A percentile compares a stretch with the other conserved stretches of the same genome.
Conservation (phyloP, 495 filamentous ascomycete species). For the Staphylotrichum tortipilum region DNA sequence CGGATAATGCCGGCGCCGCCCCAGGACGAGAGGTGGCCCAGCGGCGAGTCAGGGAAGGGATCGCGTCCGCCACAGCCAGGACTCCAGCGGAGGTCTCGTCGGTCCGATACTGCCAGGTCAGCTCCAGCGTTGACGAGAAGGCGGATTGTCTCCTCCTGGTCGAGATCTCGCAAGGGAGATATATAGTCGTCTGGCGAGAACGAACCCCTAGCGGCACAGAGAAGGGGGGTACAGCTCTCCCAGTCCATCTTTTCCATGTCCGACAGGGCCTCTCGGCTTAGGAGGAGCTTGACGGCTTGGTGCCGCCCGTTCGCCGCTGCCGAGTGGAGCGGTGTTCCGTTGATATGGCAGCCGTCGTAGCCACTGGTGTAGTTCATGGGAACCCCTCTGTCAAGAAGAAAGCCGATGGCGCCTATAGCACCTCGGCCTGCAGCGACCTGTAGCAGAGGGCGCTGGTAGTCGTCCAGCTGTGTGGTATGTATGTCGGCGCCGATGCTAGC, state of each 20-base stretch:
- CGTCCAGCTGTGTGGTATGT: neutral
- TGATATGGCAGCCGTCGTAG: neutral
- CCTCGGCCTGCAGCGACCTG: neutral
- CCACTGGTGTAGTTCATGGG: neutral
- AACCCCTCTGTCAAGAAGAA: neutral
- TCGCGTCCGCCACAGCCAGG: neutral
- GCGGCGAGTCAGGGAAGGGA: neutral
- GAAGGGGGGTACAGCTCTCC: neutral
- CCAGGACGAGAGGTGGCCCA: neutral
- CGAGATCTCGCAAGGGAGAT: neutral
- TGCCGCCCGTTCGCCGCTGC: neutral
- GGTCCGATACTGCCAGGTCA: neutral
- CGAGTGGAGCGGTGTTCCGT: neutral
- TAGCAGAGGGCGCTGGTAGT: neutral
- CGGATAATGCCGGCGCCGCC: neutral
- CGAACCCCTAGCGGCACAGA: neutral
- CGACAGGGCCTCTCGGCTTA: neutral
- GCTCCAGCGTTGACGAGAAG: slow-evolving; percentile 1
- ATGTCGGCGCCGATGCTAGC: neutral
- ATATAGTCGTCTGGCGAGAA: neutral
- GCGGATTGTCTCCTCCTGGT: slow-evolving; percentile 1
- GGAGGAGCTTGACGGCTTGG: neutral
- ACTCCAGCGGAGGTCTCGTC: neutral
- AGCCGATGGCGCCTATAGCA: neutral
- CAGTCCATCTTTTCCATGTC: neutral